These are phyloP conservation scores for Vinca major DNA, from an alignment of 305 asterid genomes.

Conservation along the genomic window DNA sequence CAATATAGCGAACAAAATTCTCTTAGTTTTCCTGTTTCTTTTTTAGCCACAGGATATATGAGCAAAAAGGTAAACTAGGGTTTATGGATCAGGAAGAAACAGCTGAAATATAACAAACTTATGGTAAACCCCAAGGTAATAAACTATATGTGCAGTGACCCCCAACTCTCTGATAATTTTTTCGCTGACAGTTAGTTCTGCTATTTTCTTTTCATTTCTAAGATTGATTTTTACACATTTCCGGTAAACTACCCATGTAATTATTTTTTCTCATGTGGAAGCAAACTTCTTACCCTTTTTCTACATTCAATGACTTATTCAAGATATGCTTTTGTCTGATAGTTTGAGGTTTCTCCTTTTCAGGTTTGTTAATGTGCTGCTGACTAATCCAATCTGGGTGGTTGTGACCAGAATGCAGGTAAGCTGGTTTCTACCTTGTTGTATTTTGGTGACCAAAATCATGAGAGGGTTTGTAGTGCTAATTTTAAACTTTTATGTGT, in stretches of 20 bases:
- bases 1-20: neutral
- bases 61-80: too few relatives aligned
- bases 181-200: too few relatives aligned
- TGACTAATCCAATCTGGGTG: constrained; percentile 34
- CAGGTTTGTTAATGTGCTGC: constrained; percentile 91
- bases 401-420: constrained; percentile 63
- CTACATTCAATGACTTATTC: neutral
- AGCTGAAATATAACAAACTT: neutral
- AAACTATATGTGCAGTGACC: too few relatives aligned
- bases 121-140: too few relatives aligned
- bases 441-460: neutral
- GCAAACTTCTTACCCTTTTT: too few relatives aligned
- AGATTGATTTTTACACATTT: too few relatives aligned
- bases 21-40: neutral
- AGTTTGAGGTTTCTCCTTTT: neutral
- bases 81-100: neutral
- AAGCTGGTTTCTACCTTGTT: constrained; percentile 7
- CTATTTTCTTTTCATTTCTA: too few relatives aligned
- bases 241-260: too few relatives aligned
- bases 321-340: too few relatives aligned
- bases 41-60: neutral
- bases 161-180: too few relatives aligned
- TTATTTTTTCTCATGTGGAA: too few relatives aligned
- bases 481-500: neutral
- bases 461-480: neutral